phyloP scores from a whole-genome alignment of 768 basidiomycete species.

The Mycena floridula region DNA sequence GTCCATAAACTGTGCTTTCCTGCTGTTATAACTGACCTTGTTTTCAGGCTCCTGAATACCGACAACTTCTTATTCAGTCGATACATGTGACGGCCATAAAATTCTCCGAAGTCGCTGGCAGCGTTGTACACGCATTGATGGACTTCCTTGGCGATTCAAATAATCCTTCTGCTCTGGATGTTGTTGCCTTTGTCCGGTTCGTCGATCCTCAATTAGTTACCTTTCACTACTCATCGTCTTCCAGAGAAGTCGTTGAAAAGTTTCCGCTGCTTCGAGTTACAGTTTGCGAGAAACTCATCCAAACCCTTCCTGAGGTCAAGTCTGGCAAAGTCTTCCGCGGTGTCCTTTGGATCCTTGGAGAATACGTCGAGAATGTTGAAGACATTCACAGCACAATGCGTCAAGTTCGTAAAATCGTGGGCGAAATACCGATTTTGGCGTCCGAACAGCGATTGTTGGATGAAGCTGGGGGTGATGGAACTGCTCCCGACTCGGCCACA shows the following conservation, averaged over 20 bases:
- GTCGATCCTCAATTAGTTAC: conserved; percentile 5
- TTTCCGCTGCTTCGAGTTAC: conserved; percentile 81
- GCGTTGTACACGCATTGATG: conserved; percentile 90
- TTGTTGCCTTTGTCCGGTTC: conserved; percentile 64
- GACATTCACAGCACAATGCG: conserved; percentile 72
- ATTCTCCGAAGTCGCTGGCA: conserved; percentile 95
- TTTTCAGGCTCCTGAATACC: conserved; percentile 92
- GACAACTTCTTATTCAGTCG: conserved; percentile 93
- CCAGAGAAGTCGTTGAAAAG: conserved; percentile 92
- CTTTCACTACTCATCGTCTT: conserved; percentile 2
- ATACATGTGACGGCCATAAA: conserved; percentile 96
- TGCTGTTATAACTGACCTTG: neutral
- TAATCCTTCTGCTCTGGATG: conserved; percentile 93
- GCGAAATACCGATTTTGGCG: conserved; percentile 96
- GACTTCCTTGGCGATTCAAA: conserved; percentile 93
- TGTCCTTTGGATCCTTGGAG: conserved; percentile 96
- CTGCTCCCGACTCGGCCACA: conserved; percentile 35
- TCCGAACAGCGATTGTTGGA: conserved; percentile 81
- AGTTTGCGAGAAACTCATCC: conserved; percentile 80
- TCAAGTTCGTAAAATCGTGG: conserved; percentile 79
- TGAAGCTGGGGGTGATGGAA: conserved; percentile 59
- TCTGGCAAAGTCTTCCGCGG: conserved; percentile 97
- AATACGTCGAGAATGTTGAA: conserved; percentile 67
- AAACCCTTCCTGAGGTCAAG: conserved; percentile 81
- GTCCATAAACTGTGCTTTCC: conserved; percentile 26